Conservation (phyloP, 2,329 filamentous ascomycete genomes). For the Colletotrichum noveboracense region DNA sequence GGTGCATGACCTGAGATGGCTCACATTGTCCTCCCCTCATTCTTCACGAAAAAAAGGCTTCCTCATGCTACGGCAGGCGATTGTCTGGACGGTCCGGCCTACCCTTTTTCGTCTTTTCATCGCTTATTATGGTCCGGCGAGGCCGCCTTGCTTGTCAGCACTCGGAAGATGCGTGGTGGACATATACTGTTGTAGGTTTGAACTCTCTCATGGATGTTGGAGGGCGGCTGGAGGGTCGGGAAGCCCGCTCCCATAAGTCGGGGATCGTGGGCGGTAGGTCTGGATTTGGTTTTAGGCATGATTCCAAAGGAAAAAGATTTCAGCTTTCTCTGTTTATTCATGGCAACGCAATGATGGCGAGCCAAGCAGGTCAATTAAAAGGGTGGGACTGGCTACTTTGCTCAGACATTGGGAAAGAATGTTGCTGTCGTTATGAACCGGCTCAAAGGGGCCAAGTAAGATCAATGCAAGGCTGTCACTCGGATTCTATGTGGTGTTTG, state of each 20-base stretch:
- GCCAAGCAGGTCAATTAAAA: slow-evolving; percentile 22
- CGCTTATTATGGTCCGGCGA: slow-evolving; percentile 9
- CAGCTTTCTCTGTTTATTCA: slow-evolving; percentile 22
- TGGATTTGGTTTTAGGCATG: slow-evolving; percentile 22
- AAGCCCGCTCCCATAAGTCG: slow-evolving; percentile 12
- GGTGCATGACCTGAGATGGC: slow-evolving; percentile 56
- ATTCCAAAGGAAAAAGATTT: slow-evolving; percentile 23
- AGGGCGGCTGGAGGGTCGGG: slow-evolving; percentile 1
- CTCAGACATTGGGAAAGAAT: slow-evolving; percentile 20
- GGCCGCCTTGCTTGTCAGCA: slow-evolving; percentile 2
- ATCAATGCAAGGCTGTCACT: background rate
- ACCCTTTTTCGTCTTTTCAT: slow-evolving; percentile 17
- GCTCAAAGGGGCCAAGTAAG: background rate
- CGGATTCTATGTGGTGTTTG: background rate
- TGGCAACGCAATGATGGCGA: slow-evolving; percentile 19
- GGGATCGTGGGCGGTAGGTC: slow-evolving; percentile 6
- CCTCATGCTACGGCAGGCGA: background rate
- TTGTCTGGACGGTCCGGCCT: slow-evolving; percentile 8
- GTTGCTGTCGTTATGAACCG: slow-evolving; percentile 10
- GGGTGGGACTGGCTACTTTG: slow-evolving; percentile 20
- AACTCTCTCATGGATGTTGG: background rate
- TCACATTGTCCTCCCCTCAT: slow-evolving; percentile 39
- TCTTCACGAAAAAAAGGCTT: slow-evolving; percentile 15
- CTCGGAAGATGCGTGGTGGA: slow-evolving; percentile 11
- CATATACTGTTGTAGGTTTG: background rate